A percentile compares a stretch with the other conserved stretches of the same genome.
phyloP scores from a whole-genome alignment of 1,284 basidiomycete genomes.

The Peniophora sp. region DNA sequence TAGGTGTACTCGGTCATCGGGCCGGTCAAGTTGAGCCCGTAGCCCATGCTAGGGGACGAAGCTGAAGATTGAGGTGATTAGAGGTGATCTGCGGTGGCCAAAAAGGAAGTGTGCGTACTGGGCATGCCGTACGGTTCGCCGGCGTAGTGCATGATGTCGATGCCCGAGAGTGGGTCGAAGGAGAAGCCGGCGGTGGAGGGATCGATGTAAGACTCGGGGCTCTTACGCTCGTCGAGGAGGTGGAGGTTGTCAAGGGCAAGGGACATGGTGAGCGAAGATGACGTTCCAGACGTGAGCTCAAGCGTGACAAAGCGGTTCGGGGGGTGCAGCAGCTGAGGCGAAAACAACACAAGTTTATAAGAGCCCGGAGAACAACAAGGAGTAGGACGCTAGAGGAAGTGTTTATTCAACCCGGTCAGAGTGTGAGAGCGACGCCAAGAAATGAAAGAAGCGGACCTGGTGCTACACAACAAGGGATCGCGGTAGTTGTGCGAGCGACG shows the following conservation, averaged over 20 bases:
- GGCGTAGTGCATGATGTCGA: slow-evolving; percentile 44
- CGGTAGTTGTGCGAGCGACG: neutral
- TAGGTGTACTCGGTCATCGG: slow-evolving; percentile 62
- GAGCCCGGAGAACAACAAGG: neutral
- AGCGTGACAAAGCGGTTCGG: neutral
- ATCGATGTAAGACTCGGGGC: slow-evolving; percentile 42
- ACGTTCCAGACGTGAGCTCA: slow-evolving; percentile 17
- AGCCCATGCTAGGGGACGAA: slow-evolving; percentile 51
- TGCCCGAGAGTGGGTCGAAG: slow-evolving; percentile 49
- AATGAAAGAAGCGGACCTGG: neutral
- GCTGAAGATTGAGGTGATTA: slow-evolving; percentile 18
- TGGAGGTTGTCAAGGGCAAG: slow-evolving; percentile 34
- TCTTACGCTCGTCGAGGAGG: slow-evolving; percentile 13
- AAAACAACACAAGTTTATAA: neutral
- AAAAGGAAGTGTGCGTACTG: slow-evolving; percentile 1
- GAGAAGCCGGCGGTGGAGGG: slow-evolving; percentile 35
- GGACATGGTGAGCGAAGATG: slow-evolving; percentile 29
- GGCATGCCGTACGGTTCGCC: slow-evolving; percentile 34
- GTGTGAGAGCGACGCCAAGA: neutral
- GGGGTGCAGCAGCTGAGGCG: neutral
- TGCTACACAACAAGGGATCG: neutral
- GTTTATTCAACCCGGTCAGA: neutral
- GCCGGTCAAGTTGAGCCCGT: slow-evolving; percentile 49
- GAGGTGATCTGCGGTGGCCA: neutral
- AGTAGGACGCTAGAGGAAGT: neutral